Conservation (phyloP, 2,329 filamentous ascomycete genomes). For the Thermomyces lanuginosus region DNA sequence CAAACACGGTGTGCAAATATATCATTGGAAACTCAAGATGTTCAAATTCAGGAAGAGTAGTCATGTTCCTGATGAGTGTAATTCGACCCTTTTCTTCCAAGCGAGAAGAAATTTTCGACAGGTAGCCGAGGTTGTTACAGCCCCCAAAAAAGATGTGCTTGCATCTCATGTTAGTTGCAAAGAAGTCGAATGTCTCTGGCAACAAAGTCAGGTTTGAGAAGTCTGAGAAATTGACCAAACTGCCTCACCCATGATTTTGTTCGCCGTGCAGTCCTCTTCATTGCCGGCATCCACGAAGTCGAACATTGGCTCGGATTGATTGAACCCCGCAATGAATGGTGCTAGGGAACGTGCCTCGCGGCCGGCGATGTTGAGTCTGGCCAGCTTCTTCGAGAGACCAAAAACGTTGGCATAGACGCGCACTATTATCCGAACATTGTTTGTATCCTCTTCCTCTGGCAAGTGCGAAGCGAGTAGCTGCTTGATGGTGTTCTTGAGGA, state of each 20-base stretch:
- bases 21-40: constrained; percentile 36
- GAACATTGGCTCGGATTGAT: constrained; percentile 39
- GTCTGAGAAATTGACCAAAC: constrained; percentile 7
- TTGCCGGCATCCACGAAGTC: constrained; percentile 48
- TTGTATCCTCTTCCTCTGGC: constrained; percentile 26
- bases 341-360: constrained; percentile 40
- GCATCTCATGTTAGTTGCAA: constrained; percentile 43
- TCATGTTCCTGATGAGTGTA: constrained; percentile 38
- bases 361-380: constrained; percentile 34
- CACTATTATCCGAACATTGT: constrained; percentile 38
- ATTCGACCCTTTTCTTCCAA: constrained; percentile 34
- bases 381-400: constrained; percentile 35
- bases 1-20: constrained; percentile 38
- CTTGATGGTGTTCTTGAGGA: constrained; percentile 36
- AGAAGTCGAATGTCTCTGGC: constrained; percentile 28
- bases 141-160: constrained; percentile 49
- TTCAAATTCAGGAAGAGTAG: constrained; percentile 38
- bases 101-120: constrained; percentile 40
- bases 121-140: constrained; percentile 44
- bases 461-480: constrained; percentile 27
- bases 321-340: constrained; percentile 42
- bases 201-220: constrained; percentile 3
- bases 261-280: constrained; percentile 43
- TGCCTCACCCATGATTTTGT: constrained; percentile 39
- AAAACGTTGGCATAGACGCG: constrained; percentile 42